Percentiles rank a stretch among this genome's conserved stretches.
These are phyloP conservation scores for Athelia sp. DNA, from an alignment of 1,284 basidiomycete species.

Conservation along the genomic window DNA sequence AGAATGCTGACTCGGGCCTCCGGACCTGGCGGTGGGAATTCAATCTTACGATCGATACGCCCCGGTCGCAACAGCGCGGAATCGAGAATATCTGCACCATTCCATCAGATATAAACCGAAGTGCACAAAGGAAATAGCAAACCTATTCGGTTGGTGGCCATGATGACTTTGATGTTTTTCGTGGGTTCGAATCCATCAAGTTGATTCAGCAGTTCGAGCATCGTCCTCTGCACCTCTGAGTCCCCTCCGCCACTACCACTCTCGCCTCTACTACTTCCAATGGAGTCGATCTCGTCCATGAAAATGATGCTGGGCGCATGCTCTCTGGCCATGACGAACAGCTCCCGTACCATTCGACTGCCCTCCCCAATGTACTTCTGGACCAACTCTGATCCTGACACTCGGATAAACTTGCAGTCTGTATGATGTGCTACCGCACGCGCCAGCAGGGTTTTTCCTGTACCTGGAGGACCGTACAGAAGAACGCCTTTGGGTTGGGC, in stretches of 20 bases:
- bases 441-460: conserved; percentile 92
- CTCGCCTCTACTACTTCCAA: conserved; percentile 91
- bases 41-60: conserved; percentile 98
- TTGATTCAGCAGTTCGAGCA: conserved; percentile 96
- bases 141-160: conserved; percentile 98
- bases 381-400: conserved; percentile 92
- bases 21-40: conserved; percentile 97
- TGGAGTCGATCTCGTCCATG: conserved; percentile 99
- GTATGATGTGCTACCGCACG: conserved; percentile 97
- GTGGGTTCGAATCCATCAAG: conserved; percentile 96
- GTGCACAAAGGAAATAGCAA: neutral
- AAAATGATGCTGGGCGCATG: conserved; percentile 99
- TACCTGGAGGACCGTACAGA: conserved; percentile 94
- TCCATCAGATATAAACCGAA: neutral
- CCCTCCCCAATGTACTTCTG: conserved; percentile 99
- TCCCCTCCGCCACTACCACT: conserved; percentile 88
- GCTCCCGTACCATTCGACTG: conserved; percentile 91
- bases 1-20: conserved; percentile 97
- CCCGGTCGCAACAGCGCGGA: conserved; percentile 92
- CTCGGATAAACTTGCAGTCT: conserved; percentile 97
- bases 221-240: conserved; percentile 96
- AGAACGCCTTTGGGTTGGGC: conserved; percentile 97
- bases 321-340: conserved; percentile 98
- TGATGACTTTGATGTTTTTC: conserved; percentile 99
- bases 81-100: conserved; percentile 81